Conservation (phyloP, 1,284 basidiomycete genomes). For the Farysia itapuensis region DNA sequence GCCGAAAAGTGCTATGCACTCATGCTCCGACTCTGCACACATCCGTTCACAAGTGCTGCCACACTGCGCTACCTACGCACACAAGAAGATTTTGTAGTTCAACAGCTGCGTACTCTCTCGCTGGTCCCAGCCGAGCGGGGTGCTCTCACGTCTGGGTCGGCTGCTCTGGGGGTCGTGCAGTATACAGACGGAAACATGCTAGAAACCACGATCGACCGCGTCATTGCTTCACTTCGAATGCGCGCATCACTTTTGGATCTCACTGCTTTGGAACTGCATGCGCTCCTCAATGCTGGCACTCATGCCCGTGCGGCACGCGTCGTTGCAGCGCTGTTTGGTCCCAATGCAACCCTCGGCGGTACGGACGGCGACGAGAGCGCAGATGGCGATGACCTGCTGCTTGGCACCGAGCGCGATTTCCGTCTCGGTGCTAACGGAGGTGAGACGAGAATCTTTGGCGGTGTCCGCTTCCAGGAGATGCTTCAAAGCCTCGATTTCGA, state of each 20-base stretch:
- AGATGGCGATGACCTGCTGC: slow-evolving; percentile 33
- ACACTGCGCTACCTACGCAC: slow-evolving; percentile 86
- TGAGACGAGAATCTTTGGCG: slow-evolving; percentile 61
- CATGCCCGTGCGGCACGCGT: slow-evolving; percentile 52
- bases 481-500: slow-evolving; percentile 82
- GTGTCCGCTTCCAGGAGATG: slow-evolving; percentile 84
- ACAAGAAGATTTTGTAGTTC: slow-evolving; percentile 82
- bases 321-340: slow-evolving; percentile 50
- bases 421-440: slow-evolving; percentile 24
- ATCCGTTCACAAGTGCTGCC: slow-evolving; percentile 78
- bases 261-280: slow-evolving; percentile 84
- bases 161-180: slow-evolving; percentile 69
- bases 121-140: slow-evolving; percentile 40
- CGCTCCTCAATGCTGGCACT: slow-evolving; percentile 73
- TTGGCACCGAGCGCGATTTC: slow-evolving; percentile 29
- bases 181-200: slow-evolving; percentile 73
- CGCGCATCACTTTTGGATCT: slow-evolving; percentile 84
- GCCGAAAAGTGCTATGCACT: slow-evolving; percentile 85
- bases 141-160: slow-evolving; percentile 14
- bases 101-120: slow-evolving; percentile 76
- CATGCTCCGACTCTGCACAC: slow-evolving; percentile 81
- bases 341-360: slow-evolving; percentile 22
- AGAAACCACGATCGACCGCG: slow-evolving; percentile 72
- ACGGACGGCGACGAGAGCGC: slow-evolving; percentile 15
- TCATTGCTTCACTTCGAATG: slow-evolving; percentile 78